phyloP scores from a whole-genome alignment of 306 rosid genomes.

The Prunus kanzakura region DNA sequence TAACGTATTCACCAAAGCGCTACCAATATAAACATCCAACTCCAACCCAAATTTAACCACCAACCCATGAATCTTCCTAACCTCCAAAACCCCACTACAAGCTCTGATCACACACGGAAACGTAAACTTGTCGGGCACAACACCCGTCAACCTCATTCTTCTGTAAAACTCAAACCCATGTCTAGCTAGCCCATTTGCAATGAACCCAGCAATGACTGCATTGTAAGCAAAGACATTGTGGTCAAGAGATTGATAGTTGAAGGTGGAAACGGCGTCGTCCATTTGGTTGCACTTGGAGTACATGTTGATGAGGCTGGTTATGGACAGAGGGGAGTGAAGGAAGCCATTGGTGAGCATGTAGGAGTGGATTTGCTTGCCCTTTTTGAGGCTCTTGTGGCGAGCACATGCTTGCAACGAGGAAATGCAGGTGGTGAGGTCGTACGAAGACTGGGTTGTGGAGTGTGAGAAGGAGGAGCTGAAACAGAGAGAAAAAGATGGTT shows the following conservation, averaged over 20 bases:
- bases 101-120: slow-evolving; percentile 73
- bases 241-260: slow-evolving; percentile 36
- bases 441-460: slow-evolving; percentile 6
- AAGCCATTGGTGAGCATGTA: slow-evolving; percentile 50
- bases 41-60: slow-evolving; percentile 71
- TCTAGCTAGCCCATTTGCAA: slow-evolving; percentile 43
- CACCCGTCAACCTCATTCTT: slow-evolving; percentile 51
- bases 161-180: slow-evolving; percentile 43
- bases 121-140: slow-evolving; percentile 66
- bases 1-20: slow-evolving; percentile 71
- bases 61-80: slow-evolving; percentile 66
- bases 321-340: slow-evolving; percentile 45
- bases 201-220: slow-evolving; percentile 65
- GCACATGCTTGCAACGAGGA: slow-evolving; percentile 65
- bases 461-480: slow-evolving; percentile 38
- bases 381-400: slow-evolving; percentile 34
- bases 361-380: slow-evolving; percentile 58
- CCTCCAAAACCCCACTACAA: slow-evolving; percentile 51
- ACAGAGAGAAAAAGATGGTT: slow-evolving; percentile 15
- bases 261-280: slow-evolving; percentile 48
- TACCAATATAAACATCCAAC: slow-evolving; percentile 69
- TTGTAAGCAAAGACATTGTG: slow-evolving; percentile 70
- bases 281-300: slow-evolving; percentile 68
- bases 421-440: slow-evolving; percentile 44
- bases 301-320: slow-evolving; percentile 83